Evolutionary conservation across 163 green algal species (phyloP), one percentile per base, ranked within the genome.

Genomic region (Coccomyxa subellipsoidea): DNA sequence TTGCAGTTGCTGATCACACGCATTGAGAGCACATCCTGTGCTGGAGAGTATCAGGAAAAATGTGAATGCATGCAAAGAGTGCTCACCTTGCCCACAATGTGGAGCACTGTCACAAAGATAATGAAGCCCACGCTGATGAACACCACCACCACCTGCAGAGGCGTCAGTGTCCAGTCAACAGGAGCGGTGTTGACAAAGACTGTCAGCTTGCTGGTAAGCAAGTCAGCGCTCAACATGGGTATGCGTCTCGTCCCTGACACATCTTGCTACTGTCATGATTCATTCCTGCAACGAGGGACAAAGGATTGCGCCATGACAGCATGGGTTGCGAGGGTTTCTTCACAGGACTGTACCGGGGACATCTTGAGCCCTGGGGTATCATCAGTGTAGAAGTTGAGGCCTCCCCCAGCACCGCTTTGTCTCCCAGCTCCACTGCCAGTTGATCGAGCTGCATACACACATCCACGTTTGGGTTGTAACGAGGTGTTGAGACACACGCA

Each of bases 101-200:
- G 92, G 23, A 96, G 88, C 3, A 95, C 73, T 0, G 92, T 95
- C 9, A 96, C 92, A 38, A 95, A 94, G 9, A 85, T 81, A 78
- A 96, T 95, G 88, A 95, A 95, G 40, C 89, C 81, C 8, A 96
- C 80, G 87, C 90, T 95, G 85, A 95, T 90, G 10, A 89, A 87
- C 37, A 96, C 92, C 18, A 96, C 92, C 53, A 93, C 84, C 35
- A 93, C 86, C 92, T 95, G 82, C 47, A 75, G 2, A 80, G 8
- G 71, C 29, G 34, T n/a, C 77, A 31, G 6, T 32, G 9, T 69
- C 25, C 7, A n/a, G n/a, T n/a, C n/a, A n/a, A n/a, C n/a, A n/a
- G n/a, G n/a, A n/a, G n/a, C n/a, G n/a, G n/a, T n/a, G n/a, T n/a
- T n/a, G n/a, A n/a, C n/a, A n/a, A n/a, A n/a, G n/a, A n/a, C n/a